A percentile compares a stretch with the other conserved stretches of the same genome.
phyloP scores from a whole-genome alignment of 805 yeast species.

The Limtongozyma cylindracea region DNA sequence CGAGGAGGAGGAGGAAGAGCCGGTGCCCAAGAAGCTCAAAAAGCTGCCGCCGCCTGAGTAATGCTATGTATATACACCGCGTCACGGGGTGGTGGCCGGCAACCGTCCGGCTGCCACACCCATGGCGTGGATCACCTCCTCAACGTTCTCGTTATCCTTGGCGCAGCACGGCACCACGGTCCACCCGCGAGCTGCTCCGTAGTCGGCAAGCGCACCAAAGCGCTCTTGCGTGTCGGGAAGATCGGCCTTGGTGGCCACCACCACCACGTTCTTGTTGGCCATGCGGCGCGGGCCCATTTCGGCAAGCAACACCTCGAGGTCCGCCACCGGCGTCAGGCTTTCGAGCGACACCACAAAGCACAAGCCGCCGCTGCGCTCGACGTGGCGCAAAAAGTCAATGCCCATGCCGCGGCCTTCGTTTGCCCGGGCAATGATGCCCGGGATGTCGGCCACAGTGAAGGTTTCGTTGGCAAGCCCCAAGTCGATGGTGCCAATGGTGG shows the following conservation, averaged over 20 bases:
- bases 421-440: slow-evolving; percentile 87
- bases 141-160: slow-evolving; percentile 41
- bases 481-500: slow-evolving; percentile 73
- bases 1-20: too few relatives aligned
- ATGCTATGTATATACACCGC: too few relatives aligned
- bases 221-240: slow-evolving; percentile 23
- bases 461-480: slow-evolving; percentile 35
- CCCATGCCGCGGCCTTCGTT: slow-evolving; percentile 78
- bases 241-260: slow-evolving; percentile 93
- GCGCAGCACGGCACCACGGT: slow-evolving; percentile 74
- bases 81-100: too few relatives aligned
- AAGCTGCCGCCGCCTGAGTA: too few relatives aligned
- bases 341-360: slow-evolving; percentile 74
- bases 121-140: slow-evolving; percentile 46
- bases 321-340: slow-evolving; percentile 34
- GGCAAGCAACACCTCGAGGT: slow-evolving; percentile 29
- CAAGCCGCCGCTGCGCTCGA: slow-evolving; percentile 76
- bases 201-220: slow-evolving; percentile 17
- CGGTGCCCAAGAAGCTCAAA: too few relatives aligned
- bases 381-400: slow-evolving; percentile 70
- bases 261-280: slow-evolving; percentile 32
- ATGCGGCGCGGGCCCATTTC: slow-evolving; percentile 53
- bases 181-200: slow-evolving; percentile 18
- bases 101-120: too few relatives aligned
- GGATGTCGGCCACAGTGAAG: slow-evolving; percentile 92